Evolutionary conservation across 805 yeast genomes (phyloP).

Genomic region (Kodamaea restingae): DNA sequence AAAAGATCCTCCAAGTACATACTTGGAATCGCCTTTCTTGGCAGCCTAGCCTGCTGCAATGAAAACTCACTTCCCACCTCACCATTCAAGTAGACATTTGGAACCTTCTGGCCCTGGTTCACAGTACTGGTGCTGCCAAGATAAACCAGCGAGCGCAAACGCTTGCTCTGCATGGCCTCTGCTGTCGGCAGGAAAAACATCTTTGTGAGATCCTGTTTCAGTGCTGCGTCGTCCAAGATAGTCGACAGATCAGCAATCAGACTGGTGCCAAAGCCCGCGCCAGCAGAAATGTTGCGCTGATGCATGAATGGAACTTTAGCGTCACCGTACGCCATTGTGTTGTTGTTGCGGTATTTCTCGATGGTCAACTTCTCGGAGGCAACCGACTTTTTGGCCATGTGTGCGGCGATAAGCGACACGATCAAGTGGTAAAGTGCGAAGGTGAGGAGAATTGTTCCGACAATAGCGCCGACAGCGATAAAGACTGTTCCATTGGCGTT

Average conservation of each 20-base stretch:
- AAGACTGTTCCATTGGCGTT: slow-evolving; percentile 77
- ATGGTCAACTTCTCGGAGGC: slow-evolving; percentile 28
- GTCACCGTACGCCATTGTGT: slow-evolving; percentile 30
- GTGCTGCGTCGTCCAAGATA: slow-evolving; percentile 26
- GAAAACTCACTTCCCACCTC: slow-evolving; percentile 34
- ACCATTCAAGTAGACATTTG: slow-evolving; percentile 38
- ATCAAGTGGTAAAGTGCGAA: slow-evolving; percentile 51
- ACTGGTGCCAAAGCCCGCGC: slow-evolving; percentile 18
- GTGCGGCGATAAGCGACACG: slow-evolving; percentile 45
- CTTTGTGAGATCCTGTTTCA: slow-evolving; percentile 40
- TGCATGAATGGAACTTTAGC: slow-evolving; percentile 34
- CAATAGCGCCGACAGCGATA: slow-evolving; percentile 71
- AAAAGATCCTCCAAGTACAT: slow-evolving; percentile 50
- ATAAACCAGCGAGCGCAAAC: slow-evolving; percentile 23
- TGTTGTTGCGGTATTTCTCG: slow-evolving; percentile 30
- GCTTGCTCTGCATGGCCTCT: slow-evolving; percentile 56
- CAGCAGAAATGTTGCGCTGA: slow-evolving; percentile 19
- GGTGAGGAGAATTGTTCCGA: slow-evolving; percentile 53
- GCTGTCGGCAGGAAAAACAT: slow-evolving; percentile 80
- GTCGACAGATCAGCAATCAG: slow-evolving; percentile 29
- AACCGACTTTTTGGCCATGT: slow-evolving; percentile 46
- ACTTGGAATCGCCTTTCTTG: slow-evolving; percentile 42
- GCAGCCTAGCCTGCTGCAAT: slow-evolving; percentile 12
- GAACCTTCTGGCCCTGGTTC: slow-evolving; percentile 17
- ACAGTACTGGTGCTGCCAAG: slow-evolving; percentile 13